phyloP scores from a whole-genome alignment of 495 filamentous ascomycete genomes.

The Penicillium canescens region DNA sequence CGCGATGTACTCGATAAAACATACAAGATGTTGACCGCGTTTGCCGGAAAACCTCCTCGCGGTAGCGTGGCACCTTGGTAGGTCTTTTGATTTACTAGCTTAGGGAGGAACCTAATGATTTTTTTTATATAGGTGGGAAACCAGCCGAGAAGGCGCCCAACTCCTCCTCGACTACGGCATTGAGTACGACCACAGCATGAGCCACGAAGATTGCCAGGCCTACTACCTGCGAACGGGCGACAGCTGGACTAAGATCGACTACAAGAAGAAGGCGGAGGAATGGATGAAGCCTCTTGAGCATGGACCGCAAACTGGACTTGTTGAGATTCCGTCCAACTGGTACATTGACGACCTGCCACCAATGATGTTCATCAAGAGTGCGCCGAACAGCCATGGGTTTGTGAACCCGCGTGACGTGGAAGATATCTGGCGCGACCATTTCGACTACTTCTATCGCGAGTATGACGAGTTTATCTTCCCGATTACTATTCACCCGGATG shows the following conservation, averaged over 20 bases:
- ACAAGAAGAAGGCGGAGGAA: slow-evolving; percentile 54
- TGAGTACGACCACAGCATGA: slow-evolving; percentile 68
- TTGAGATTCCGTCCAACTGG: slow-evolving; percentile 69
- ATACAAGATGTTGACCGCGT: slow-evolving; percentile 68
- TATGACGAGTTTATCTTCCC: slow-evolving; percentile 71
- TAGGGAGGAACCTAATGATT: neutral
- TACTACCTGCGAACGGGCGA: slow-evolving; percentile 63
- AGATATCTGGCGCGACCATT: slow-evolving; percentile 61
- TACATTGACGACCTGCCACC: slow-evolving; percentile 64
- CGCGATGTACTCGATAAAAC: slow-evolving; percentile 76
- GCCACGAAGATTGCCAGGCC: slow-evolving; percentile 63
- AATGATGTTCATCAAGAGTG: slow-evolving; percentile 63
- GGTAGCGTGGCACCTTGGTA: slow-evolving; percentile 62
- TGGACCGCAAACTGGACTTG: slow-evolving; percentile 53
- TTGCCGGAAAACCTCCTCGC: slow-evolving; percentile 71
- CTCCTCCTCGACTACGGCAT: slow-evolving; percentile 68
- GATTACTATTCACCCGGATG: slow-evolving; percentile 68
- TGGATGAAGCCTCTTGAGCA: slow-evolving; percentile 66
- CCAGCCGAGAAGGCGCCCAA: slow-evolving; percentile 62
- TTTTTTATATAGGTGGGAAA: slow-evolving; percentile 57
- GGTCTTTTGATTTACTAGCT: neutral
- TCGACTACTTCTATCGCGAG: slow-evolving; percentile 66
- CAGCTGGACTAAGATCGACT: slow-evolving; percentile 62
- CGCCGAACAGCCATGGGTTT: slow-evolving; percentile 58
- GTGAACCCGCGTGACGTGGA: slow-evolving; percentile 58